Conservation (phyloP, 2,329 filamentous ascomycete species). For the Colletotrichum tropicale region DNA sequence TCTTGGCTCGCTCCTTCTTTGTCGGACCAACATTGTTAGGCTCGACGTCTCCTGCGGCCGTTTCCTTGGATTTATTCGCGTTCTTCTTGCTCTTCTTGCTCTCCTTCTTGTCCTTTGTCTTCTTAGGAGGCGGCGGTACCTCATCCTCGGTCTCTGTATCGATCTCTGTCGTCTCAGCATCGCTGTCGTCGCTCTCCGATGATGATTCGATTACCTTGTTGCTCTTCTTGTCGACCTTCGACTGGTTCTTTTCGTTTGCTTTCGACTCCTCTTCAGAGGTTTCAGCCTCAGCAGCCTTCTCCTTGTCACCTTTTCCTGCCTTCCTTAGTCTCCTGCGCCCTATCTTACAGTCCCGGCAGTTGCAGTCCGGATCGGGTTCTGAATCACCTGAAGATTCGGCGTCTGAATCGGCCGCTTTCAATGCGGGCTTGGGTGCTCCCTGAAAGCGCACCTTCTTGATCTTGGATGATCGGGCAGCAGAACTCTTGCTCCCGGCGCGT, state of each 20-base stretch:
- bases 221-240: slow-evolving; percentile 12
- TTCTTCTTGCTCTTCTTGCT: slow-evolving; percentile 18
- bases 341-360: slow-evolving; percentile 7
- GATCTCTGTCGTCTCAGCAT: slow-evolving; percentile 24
- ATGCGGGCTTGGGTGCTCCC: slow-evolving; percentile 37
- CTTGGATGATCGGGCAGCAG: background rate
- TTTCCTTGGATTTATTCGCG: slow-evolving; percentile 11
- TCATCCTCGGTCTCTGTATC: slow-evolving; percentile 26
- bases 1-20: background rate
- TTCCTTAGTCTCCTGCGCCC: background rate
- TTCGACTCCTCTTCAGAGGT: slow-evolving; percentile 2
- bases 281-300: background rate
- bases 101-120: slow-evolving; percentile 19
- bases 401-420: slow-evolving; percentile 34
- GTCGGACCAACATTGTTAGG: slow-evolving; percentile 9
- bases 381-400: slow-evolving; percentile 3
- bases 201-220: slow-evolving; percentile 13
- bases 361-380: background rate
- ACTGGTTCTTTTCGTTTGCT: slow-evolving; percentile 13
- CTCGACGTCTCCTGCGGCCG: background rate
- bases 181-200: slow-evolving; percentile 21
- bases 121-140: background rate
- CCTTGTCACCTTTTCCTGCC: background rate
- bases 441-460: slow-evolving; percentile 51
- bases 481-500: slow-evolving; percentile 31